A percentile compares a stretch with the other conserved stretches of the same genome.
These are phyloP conservation scores for Glarea lozoyensis DNA, from an alignment of 495 filamentous ascomycete genomes.

Conservation along the genomic window DNA sequence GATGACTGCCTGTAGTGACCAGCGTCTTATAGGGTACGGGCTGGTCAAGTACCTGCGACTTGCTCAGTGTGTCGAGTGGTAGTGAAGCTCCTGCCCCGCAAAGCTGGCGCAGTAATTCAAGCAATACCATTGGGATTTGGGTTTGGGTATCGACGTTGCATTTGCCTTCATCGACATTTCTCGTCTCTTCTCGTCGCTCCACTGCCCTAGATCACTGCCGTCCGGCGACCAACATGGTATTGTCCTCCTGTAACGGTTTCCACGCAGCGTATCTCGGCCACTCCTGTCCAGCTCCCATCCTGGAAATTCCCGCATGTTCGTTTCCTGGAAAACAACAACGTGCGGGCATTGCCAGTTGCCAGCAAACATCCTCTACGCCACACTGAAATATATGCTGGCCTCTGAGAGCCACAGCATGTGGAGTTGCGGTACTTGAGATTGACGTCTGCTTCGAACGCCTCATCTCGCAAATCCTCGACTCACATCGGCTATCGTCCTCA, in stretches of 20 bases:
- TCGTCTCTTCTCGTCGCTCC: neutral
- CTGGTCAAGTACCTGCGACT: conserved; percentile 9
- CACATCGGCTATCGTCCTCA: conserved; percentile 6
- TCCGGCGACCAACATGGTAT: neutral
- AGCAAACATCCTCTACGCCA: too few relatives aligned
- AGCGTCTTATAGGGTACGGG: conserved; percentile 17
- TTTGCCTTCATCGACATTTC: conserved; percentile 3
- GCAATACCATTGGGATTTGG: conserved; percentile 3
- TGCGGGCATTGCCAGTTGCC: too few relatives aligned
- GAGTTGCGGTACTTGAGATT: neutral
- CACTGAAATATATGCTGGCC: too few relatives aligned
- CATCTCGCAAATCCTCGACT: conserved; percentile 1
- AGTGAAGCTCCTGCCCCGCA: too few relatives aligned
- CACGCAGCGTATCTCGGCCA: too few relatives aligned
- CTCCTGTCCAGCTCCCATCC: too few relatives aligned
- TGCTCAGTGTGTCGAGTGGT: too few relatives aligned
- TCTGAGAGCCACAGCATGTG: neutral
- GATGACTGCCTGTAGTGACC: neutral
- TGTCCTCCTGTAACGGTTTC: too few relatives aligned
- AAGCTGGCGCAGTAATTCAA: too few relatives aligned
- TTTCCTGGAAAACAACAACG: too few relatives aligned
- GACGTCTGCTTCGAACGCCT: neutral
- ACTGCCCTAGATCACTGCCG: neutral
- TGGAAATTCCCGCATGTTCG: too few relatives aligned
- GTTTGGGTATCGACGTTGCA: conserved; percentile 2